These are phyloP conservation scores for Venturia aucupariae DNA, from an alignment of 2,329 filamentous ascomycete species.

Conservation along the genomic window DNA sequence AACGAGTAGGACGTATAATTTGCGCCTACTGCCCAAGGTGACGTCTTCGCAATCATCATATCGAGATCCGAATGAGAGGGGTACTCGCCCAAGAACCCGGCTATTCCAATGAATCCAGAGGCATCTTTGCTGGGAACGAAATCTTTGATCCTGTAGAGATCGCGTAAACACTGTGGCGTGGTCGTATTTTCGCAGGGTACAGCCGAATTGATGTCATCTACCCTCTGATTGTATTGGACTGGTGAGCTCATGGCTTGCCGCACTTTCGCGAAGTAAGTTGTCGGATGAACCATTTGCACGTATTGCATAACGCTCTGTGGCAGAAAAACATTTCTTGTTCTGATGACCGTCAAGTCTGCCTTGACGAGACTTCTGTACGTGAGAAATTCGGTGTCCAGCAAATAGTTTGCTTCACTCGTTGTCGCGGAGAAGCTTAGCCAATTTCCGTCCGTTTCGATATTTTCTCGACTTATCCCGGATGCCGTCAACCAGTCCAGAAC, in stretches of 20 bases:
- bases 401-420: conserved; percentile 42
- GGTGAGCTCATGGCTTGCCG: background rate
- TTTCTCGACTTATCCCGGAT: conserved; percentile 7
- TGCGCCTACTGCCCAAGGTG: conserved; percentile 7
- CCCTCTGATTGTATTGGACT: background rate
- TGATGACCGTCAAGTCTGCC: conserved; percentile 35
- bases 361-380: conserved; percentile 42
- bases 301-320: conserved; percentile 45
- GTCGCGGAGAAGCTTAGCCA: conserved; percentile 53
- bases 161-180: conserved; percentile 38
- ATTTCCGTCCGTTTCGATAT: conserved; percentile 44
- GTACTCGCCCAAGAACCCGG: conserved; percentile 14
- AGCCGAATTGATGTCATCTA: background rate
- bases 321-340: conserved; percentile 52
- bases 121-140: conserved; percentile 27
- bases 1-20: conserved; percentile 7
- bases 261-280: conserved; percentile 43
- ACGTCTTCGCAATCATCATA: conserved; percentile 11
- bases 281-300: conserved; percentile 56
- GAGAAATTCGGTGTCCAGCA: conserved; percentile 50
- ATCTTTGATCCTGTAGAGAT: conserved; percentile 37
- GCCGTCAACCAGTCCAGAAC: conserved; percentile 50
- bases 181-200: conserved; percentile 33
- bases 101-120: conserved; percentile 18
- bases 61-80: conserved; percentile 11